Percentiles rank a stretch among this genome's conserved stretches.
phyloP scores from a whole-genome alignment of 768 basidiomycete species.

The Pulveroboletus sp. region DNA sequence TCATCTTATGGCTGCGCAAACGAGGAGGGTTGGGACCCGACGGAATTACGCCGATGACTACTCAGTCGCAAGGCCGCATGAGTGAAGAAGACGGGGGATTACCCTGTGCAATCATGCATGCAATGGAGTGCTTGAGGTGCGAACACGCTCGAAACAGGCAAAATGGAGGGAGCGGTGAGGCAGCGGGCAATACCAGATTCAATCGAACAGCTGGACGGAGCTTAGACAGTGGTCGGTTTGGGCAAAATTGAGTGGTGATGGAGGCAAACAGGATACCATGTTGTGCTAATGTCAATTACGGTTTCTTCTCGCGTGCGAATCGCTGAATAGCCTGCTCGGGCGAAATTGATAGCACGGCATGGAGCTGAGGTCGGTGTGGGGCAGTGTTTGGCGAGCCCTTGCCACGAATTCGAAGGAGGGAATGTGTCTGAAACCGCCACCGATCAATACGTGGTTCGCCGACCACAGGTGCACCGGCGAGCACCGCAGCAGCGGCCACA shows the following conservation, averaged over 20 bases:
- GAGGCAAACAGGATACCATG: conserved; percentile 9
- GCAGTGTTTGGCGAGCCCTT: conserved; percentile 24
- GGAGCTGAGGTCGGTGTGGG: conserved; percentile 8
- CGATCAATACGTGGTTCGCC: conserved; percentile 25
- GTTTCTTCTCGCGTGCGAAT: conserved; percentile 5
- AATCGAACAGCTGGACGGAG: conserved; percentile 21
- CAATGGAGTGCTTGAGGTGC: conserved; percentile 7
- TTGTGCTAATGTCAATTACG: conserved; percentile 4
- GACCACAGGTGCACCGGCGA: conserved; percentile 31
- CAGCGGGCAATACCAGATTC: conserved; percentile 15
- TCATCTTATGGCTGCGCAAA: conserved; percentile 25
- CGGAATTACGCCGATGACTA: conserved; percentile 5
- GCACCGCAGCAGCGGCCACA: conserved; percentile 16
- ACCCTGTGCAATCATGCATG: conserved; percentile 11
- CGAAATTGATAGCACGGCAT: conserved; percentile 7
- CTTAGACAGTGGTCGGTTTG: conserved; percentile 20
- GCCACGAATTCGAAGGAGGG: conserved; percentile 18
- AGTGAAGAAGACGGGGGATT: conserved; percentile 6
- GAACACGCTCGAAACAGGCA: conserved; percentile 14
- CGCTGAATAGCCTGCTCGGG: conserved; percentile 14
- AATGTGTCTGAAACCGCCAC: conserved; percentile 20
- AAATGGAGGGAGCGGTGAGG: conserved; percentile 20
- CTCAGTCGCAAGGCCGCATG: conserved; percentile 1
- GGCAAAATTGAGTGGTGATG: conserved; percentile 9
- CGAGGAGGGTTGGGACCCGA: conserved; percentile 6